A percentile compares a stretch with the other conserved stretches of the same genome.
Conservation (phyloP, 164 flowering plant genomes). For the Stephania yunnanensis region DNA sequence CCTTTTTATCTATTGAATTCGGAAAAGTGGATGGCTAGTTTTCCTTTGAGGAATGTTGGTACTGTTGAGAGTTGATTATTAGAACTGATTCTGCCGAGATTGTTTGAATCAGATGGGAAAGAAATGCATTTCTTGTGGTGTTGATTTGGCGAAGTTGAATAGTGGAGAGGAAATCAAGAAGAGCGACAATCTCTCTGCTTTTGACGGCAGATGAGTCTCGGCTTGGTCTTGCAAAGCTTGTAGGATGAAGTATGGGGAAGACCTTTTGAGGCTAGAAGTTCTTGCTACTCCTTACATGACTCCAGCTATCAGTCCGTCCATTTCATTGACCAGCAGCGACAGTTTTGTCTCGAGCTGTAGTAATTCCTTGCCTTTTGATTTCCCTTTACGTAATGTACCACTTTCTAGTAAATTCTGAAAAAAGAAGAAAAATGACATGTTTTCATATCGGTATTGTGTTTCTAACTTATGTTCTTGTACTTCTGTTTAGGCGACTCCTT, state of each 20-base stretch:
- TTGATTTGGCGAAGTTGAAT: constrained; percentile 14
- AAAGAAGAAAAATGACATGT: neutral
- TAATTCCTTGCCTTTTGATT: constrained; percentile 23
- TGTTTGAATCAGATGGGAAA: constrained; percentile 26
- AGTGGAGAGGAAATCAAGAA: constrained; percentile 11
- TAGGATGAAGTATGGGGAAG: constrained; percentile 28
- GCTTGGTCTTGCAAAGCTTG: constrained; percentile 29
- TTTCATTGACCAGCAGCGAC: constrained; percentile 46
- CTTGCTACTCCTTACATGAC: constrained; percentile 22
- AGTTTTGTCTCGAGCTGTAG: constrained; percentile 55
- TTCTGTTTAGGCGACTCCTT: constrained; percentile 55
- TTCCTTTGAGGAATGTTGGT: neutral
- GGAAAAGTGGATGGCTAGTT: neutral
- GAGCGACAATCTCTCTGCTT: constrained; percentile 10
- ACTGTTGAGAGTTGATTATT: neutral
- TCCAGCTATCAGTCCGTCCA: constrained; percentile 41
- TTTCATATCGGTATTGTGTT: neutral
- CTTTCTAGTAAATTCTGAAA: neutral
- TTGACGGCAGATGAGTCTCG: constrained; percentile 16
- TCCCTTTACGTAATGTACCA: constrained; percentile 1
- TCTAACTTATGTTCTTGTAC: constrained; percentile 5
- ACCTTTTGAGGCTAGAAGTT: constrained; percentile 19
- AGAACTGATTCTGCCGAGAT: constrained; percentile 7
- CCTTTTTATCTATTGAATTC: neutral
- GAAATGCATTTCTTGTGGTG: constrained; percentile 38